Evolutionary conservation across 805 yeast species (phyloP), one percentile per base, ranked within the genome.

Genomic region (Saccharomycopsis guyanensis): DNA sequence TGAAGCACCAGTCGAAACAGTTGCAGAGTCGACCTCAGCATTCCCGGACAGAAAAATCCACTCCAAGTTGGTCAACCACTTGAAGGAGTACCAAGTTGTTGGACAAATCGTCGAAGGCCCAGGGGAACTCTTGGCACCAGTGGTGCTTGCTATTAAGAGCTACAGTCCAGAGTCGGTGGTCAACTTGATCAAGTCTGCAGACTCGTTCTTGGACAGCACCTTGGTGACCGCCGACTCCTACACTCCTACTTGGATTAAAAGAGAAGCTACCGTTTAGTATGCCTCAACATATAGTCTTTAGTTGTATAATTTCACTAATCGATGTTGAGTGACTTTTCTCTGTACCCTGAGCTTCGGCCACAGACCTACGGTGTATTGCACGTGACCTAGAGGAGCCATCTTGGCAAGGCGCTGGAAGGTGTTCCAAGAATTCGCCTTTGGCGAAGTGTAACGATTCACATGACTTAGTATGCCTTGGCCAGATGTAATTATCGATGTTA

Each of bases 51-150:
- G n/a, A 10, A 37, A 36, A 29, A 34, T 46, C 22, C 33, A 40
- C n/a, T 49, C 52, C 10, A 49, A 49, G 33, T 38, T 38, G 22
- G 35, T 45, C 5, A 42, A 38, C 22, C 44, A 46, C 25, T 42
- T 49, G 18, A 43, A 42, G 18, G 40, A 24, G 6, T 49, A 45
- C 29, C 43, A 46, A 23, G 23, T 23, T 15, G 3, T 49, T 7
- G 52, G 52, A 19, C 40, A 44, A 18, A 23, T 46, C 34, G 39
- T 49, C 20, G 50, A 49, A 36, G 34, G 46, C 24, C 22, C 38
- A 12, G 49, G 47, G 16, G 38, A 45, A 15, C 20, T 37, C 15
- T 31, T 49, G 10, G 52, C 52, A n/a, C 52, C 52, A 45, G 36
- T 31, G 20, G 31, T 42, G n/a, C 15, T 42, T 5, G 19, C 33